Evolutionary conservation across 1,284 basidiomycete genomes (phyloP).

Genomic region (Agroathelia rolfsii): DNA sequence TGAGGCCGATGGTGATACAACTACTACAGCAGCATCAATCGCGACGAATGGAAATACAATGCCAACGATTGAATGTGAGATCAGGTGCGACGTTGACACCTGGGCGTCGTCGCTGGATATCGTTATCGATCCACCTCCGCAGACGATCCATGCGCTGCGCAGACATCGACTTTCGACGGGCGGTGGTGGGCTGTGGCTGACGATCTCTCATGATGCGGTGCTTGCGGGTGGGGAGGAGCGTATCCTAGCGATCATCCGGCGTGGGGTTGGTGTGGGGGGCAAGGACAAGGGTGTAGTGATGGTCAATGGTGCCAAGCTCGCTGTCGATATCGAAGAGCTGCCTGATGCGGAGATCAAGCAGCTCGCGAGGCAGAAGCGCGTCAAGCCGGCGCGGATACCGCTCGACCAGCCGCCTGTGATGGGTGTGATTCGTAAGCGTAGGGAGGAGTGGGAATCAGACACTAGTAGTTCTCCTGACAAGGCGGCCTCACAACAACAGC

Average conservation of each 20-base stretch:
- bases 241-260: constrained; percentile 64
- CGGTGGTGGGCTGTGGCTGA: constrained; percentile 95
- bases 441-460: constrained; percentile 54
- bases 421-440: constrained; percentile 56
- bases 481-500: constrained; percentile 12
- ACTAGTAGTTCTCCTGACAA: constrained; percentile 19
- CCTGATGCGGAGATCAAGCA: constrained; percentile 82
- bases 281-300: constrained; percentile 76
- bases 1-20: constrained; percentile 12
- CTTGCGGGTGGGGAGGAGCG: constrained; percentile 72
- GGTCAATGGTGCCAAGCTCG: constrained; percentile 83
- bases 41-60: constrained; percentile 22
- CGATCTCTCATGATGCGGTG: constrained; percentile 79
- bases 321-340: constrained; percentile 88
- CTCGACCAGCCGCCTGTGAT: constrained; percentile 86
- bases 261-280: constrained; percentile 47
- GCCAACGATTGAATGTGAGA: constrained; percentile 80
- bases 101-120: constrained; percentile 88
- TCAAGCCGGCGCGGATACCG: constrained; percentile 81
- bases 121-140: constrained; percentile 90
- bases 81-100: constrained; percentile 88
- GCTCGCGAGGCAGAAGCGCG: constrained; percentile 76
- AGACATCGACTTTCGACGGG: constrained; percentile 81
- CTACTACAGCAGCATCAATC: constrained; percentile 3
- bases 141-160: constrained; percentile 73